Base-by-base conservation (phyloP, 768 basidiomycete genomes). In the Mycena albidolilacea region DNA sequence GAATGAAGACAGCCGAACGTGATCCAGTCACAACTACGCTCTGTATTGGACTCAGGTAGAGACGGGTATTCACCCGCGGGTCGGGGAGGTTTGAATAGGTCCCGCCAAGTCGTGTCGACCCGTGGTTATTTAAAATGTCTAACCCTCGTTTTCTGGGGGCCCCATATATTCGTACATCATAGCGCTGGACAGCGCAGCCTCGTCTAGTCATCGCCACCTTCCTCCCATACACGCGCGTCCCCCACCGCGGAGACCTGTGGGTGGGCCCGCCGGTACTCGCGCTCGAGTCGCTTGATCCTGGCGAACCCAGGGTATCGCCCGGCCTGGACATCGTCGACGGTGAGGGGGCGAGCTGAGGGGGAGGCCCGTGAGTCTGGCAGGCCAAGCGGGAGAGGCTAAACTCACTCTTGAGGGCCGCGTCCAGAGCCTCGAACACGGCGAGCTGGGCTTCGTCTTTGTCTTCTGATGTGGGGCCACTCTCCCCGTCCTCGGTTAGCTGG, bases 251-350 rank as follows among this genome's bases (percentile, higher is more conserved):
- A 67, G n/a, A 67, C 44, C 19, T 67, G 15, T 14, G 66, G 66
- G 35, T 67, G 30, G 44, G 41, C 44, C 7, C 35, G 66, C 44
- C 44, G 44, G 37, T 59, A 67, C 19, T 59, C 35, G 9, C 0
- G n/a, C n/a, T 21, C 55, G 35, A 67, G 57, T 0, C 66, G 66
- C 46, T 60, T 67, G 35, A 48, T 50, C 35, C 0, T 6, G 44
- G 66, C 11, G 19, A 59, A 67, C 19, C 66, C 66, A 48, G 57
- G 66, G 44, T 67, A 67, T 15, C 66, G 57, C 14, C 66, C 66
- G 37, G 37, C 66, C 46, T 48, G 1, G 9, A 59, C 19, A 39
- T 67, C 66, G 7, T 60, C 57, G 10, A 59, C 46, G 2, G 44
- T 60, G n/a, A 67, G 66, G 12, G 35, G 23, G 38, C 57, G 66